Percentiles rank a stretch among this genome's conserved stretches.
Conservation (phyloP, 768 basidiomycete genomes). For the Hypholoma sublateritium region DNA sequence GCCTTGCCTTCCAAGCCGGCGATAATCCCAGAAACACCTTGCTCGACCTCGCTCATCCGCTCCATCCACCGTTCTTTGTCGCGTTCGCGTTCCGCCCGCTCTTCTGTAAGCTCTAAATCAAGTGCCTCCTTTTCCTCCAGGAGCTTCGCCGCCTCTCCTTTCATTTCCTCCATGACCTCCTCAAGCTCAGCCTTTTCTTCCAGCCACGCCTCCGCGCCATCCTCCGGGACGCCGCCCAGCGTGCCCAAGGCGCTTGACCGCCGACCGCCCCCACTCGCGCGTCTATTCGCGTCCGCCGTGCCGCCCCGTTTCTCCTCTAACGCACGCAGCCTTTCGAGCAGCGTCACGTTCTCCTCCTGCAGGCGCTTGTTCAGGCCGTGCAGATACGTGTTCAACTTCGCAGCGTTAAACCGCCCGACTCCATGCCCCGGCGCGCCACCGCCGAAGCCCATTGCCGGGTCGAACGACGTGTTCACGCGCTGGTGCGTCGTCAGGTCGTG, state of each 20-base stretch:
- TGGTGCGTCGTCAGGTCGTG: conserved; percentile 83
- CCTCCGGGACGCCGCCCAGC: conserved; percentile 64
- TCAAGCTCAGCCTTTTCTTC: conserved; percentile 68
- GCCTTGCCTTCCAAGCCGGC: conserved; percentile 60
- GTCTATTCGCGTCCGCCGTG: conserved; percentile 18
- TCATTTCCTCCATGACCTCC: conserved; percentile 49
- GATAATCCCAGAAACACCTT: conserved; percentile 66
- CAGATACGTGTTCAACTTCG: conserved; percentile 83
- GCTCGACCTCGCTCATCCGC: conserved; percentile 70
- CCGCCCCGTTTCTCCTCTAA: conserved; percentile 42
- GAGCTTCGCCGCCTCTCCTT: conserved; percentile 46
- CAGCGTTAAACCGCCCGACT: conserved; percentile 79
- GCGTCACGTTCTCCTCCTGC: conserved; percentile 80
- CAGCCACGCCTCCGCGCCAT: conserved; percentile 66
- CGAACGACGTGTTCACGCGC: conserved; percentile 86
- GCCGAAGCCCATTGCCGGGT: conserved; percentile 76
- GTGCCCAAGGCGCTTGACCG: conserved; percentile 54
- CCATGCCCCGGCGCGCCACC: conserved; percentile 61
- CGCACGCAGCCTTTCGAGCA: conserved; percentile 53
- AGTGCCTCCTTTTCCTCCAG: conserved; percentile 45
- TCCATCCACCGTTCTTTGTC: conserved; percentile 74
- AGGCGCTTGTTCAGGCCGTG: conserved; percentile 81
- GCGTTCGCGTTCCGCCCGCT: conserved; percentile 54
- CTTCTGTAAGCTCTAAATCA: conserved; percentile 48
- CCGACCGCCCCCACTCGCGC: conserved; percentile 37